These are phyloP conservation scores for Pistacia integerrima DNA, from an alignment of 345 rosid genomes.

Conservation along the genomic window DNA sequence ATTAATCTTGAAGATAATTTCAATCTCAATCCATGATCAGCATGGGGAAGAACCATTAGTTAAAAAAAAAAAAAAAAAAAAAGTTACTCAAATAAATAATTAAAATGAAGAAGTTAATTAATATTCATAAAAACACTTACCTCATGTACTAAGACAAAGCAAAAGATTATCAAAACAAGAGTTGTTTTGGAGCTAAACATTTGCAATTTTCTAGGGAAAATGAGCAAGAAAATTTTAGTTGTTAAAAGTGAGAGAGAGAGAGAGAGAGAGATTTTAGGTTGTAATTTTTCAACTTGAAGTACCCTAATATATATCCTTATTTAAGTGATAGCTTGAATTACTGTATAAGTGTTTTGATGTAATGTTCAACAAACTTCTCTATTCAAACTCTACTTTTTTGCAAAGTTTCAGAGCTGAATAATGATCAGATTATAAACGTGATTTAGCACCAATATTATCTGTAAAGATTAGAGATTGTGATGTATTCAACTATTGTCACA, in stretches of 20 bases:
- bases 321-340: too few species aligned
- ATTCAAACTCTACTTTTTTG: not conserved
- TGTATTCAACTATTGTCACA: too few species aligned
- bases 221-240: too few species aligned
- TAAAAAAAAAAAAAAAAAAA: too few species aligned
- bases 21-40: too few species aligned
- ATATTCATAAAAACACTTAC: constrained; percentile 6
- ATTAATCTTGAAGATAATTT: too few species aligned
- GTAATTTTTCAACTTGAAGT: not conserved
- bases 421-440: not conserved
- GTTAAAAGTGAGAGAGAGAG: not conserved
- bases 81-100: too few species aligned
- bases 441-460: too few species aligned
- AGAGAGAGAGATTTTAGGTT: not conserved
- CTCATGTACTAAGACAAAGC: constrained; percentile 19
- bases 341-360: not conserved
- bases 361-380: not conserved
- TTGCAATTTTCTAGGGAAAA: not conserved
- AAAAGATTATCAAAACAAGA: constrained; percentile 18
- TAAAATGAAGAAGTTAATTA: not conserved
- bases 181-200: constrained; percentile 10
- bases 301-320: too few species aligned
- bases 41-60: too few species aligned
- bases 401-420: not conserved
- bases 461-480: too few species aligned